Conservation (phyloP, 352 stramenopile genomes). For the Pythium myriotylum region DNA sequence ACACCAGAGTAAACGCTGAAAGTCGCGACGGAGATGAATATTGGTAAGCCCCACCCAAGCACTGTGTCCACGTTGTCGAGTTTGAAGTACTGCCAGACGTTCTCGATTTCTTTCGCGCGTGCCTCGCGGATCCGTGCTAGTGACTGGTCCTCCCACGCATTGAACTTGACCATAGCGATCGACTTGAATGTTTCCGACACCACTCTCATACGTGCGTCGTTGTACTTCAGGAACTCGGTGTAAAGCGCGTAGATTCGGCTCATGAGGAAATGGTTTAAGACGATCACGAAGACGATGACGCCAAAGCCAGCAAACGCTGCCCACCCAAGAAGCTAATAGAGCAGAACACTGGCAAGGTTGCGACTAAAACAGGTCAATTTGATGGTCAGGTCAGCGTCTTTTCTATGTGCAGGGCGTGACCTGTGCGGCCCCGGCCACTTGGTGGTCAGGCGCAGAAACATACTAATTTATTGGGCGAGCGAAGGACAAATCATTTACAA, state of each 20-base stretch:
- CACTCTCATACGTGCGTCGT: constrained; percentile 41
- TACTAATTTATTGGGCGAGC: too few relatives aligned
- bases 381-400: too few relatives aligned
- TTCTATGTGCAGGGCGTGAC: too few relatives aligned
- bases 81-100: constrained; percentile 1
- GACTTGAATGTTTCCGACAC: constrained; percentile 59
- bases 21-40: constrained; percentile 46
- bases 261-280: constrained; percentile 47
- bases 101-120: constrained; percentile 30
- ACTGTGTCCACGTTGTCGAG: constrained; percentile 3
- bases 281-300: constrained; percentile 41
- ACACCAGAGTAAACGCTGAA: constrained; percentile 43
- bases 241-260: constrained; percentile 34
- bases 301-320: constrained; percentile 47
- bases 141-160: constrained; percentile 88
- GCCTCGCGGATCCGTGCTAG: constrained; percentile 47
- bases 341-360: constrained; percentile 43
- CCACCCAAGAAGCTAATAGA: constrained; percentile 39
- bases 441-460: too few relatives aligned
- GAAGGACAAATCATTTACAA: too few relatives aligned
- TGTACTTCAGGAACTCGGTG: constrained; percentile 10
- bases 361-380: too few relatives aligned
- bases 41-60: constrained; percentile 31
- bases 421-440: too few relatives aligned
- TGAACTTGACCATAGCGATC: constrained; percentile 94